Conservation (phyloP, 129 eudicot species). For the Erigeron canadensis region DNA sequence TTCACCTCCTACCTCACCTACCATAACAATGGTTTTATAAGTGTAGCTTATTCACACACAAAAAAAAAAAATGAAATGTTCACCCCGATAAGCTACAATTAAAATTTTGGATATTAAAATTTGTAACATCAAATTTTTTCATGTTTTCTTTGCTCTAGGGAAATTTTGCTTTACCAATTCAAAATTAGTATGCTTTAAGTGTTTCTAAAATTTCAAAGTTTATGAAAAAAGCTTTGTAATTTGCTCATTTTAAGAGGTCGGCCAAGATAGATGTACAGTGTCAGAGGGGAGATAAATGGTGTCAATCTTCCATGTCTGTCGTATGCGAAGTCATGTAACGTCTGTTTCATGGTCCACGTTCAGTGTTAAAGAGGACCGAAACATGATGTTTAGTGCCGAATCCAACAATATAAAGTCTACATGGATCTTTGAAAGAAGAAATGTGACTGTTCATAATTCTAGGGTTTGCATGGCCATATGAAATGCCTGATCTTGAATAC, state of each 20-base stretch:
- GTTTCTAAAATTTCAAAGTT: too few relatives aligned
- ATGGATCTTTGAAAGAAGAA: constrained; percentile 19
- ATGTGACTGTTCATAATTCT: constrained; percentile 14
- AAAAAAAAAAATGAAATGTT: too few relatives aligned
- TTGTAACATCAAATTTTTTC: too few relatives aligned
- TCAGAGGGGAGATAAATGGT: constrained; percentile 19
- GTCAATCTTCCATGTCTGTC: constrained; percentile 7
- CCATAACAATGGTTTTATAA: too few relatives aligned
- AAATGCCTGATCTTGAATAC: constrained; percentile 28
- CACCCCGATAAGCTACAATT: too few relatives aligned
- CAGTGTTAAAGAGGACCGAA: neutral
- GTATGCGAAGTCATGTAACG: neutral
- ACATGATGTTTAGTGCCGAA: constrained; percentile 7
- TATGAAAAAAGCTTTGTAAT: too few relatives aligned
- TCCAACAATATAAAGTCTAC: constrained; percentile 25
- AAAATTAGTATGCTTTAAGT: too few relatives aligned
- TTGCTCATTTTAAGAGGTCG: neutral
- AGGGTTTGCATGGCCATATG: constrained; percentile 33
- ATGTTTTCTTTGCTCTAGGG: too few relatives aligned
- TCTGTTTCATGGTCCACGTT: constrained; percentile 20
- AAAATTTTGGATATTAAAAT: too few relatives aligned
- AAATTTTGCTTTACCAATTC: too few relatives aligned
- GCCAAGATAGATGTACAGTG: constrained; percentile 7
- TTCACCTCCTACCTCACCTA: too few relatives aligned
- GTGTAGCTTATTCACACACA: too few relatives aligned